Conservation (phyloP, 208 protist species). For the Blastocrithidia nonstop region DNA sequence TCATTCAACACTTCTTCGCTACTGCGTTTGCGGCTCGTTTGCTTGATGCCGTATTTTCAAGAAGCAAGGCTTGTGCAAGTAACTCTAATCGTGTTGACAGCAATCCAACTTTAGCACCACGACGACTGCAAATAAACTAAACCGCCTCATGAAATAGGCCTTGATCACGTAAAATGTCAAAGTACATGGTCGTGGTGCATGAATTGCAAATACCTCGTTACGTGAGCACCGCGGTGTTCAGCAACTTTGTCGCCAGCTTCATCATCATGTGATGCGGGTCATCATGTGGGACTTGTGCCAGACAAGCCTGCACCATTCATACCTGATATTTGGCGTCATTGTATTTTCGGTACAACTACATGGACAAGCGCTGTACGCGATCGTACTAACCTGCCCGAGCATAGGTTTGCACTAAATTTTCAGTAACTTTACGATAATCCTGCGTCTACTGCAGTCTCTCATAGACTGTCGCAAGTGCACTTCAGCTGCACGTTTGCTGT, state of each 20-base stretch:
- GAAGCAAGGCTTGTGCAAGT: conserved; percentile 20
- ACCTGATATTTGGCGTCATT: conserved; percentile 52
- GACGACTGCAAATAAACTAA: conserved; percentile 37
- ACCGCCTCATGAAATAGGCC: conserved; percentile 30
- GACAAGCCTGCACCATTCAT: conserved; percentile 68
- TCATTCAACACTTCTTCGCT: conserved; percentile 32
- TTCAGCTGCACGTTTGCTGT: conserved; percentile 61
- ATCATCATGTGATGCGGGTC: conserved; percentile 49
- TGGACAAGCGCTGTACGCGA: conserved; percentile 38
- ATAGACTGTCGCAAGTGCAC: conserved; percentile 38
- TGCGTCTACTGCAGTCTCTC: conserved; percentile 32
- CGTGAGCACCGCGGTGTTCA: conserved; percentile 39
- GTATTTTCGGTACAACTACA: conserved; percentile 43
- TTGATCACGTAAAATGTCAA: conserved; percentile 67
- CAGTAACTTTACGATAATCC: conserved; percentile 33
- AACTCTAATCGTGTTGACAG: conserved; percentile 62
- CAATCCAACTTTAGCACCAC: conserved; percentile 42
- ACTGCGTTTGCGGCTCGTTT: conserved; percentile 45
- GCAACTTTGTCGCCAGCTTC: conserved; percentile 49
- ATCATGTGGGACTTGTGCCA: conserved; percentile 55
- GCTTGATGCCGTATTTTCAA: conserved; percentile 16
- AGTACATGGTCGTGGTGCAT: conserved; percentile 53
- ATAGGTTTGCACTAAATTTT: conserved; percentile 69
- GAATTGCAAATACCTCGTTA: conserved; percentile 37
- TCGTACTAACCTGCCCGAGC: conserved; percentile 62